These are phyloP conservation scores for Aureobasidium leucospermi DNA, from an alignment of 2,329 filamentous ascomycete genomes.

Conservation along the genomic window DNA sequence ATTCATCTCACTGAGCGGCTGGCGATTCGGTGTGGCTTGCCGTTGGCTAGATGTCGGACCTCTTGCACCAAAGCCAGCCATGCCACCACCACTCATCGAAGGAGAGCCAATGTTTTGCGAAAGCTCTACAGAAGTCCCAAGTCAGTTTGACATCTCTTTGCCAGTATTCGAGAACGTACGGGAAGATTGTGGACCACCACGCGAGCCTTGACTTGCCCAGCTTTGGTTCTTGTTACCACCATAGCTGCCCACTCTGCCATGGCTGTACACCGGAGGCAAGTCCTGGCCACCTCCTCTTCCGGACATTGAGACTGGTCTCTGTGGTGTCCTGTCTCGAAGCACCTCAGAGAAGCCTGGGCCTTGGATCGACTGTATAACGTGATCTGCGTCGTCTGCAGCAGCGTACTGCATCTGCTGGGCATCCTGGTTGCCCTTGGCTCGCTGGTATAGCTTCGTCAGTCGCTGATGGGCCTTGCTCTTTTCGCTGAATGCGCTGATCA, in stretches of 20 bases:
- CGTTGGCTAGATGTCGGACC: constrained; percentile 18
- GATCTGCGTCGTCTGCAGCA: constrained; percentile 46
- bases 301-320: neutral
- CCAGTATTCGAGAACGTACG: neutral
- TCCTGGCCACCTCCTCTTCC: neutral
- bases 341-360: neutral
- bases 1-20: constrained; percentile 24
- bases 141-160: neutral
- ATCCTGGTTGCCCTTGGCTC: constrained; percentile 23
- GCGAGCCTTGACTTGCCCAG: neutral
- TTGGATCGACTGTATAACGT: constrained; percentile 32
- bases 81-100: constrained; percentile 16
- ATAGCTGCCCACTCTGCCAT: constrained; percentile 20
- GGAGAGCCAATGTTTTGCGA: neutral
- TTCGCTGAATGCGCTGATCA: constrained; percentile 58
- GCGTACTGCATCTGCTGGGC: constrained; percentile 41
- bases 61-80: constrained; percentile 18
- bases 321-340: neutral
- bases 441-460: constrained; percentile 44
- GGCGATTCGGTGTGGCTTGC: constrained; percentile 27
- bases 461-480: constrained; percentile 64
- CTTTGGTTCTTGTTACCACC: constrained; percentile 14
- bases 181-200: neutral
- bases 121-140: neutral
- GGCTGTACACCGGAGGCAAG: constrained; percentile 12